These are phyloP conservation scores for Closterium sp. DNA, from an alignment of 139 green algal genomes.

Conservation along the genomic window DNA sequence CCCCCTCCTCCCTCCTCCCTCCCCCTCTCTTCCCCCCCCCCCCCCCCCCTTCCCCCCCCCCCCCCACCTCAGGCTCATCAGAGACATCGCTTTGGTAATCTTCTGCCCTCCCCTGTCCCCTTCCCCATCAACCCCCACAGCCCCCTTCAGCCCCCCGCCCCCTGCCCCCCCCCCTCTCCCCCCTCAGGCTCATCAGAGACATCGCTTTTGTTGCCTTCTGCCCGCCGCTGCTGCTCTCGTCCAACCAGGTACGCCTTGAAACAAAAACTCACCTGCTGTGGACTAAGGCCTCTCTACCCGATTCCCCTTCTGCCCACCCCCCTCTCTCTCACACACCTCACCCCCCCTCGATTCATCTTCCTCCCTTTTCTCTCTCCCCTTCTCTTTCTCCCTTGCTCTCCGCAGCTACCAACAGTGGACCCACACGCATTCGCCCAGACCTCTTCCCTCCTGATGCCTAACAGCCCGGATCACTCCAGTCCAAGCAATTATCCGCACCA, in stretches of 20 bases:
- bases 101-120: too few relatives aligned
- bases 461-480: not conserved
- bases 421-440: not conserved
- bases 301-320: too few relatives aligned
- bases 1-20: not conserved
- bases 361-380: too few relatives aligned
- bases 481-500: not conserved
- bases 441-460: not conserved
- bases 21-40: not conserved
- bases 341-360: too few relatives aligned
- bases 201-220: conserved; percentile 24
- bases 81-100: too few relatives aligned
- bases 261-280: too few relatives aligned
- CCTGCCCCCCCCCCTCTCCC: too few relatives aligned
- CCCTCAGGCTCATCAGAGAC: conserved; percentile 3
- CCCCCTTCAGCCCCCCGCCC: too few relatives aligned
- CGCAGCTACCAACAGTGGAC: not conserved
- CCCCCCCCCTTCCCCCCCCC: too few relatives aligned
- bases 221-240: conserved; percentile 13
- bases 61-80: not conserved
- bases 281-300: too few relatives aligned
- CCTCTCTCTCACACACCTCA: too few relatives aligned
- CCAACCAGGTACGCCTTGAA: not conserved
- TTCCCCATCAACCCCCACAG: too few relatives aligned
- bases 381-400: not conserved